Evolutionary conservation across 2,329 filamentous ascomycete genomes (phyloP), one percentile per base, ranked within the genome.

Genomic region (Aspergillus phoenicis): DNA sequence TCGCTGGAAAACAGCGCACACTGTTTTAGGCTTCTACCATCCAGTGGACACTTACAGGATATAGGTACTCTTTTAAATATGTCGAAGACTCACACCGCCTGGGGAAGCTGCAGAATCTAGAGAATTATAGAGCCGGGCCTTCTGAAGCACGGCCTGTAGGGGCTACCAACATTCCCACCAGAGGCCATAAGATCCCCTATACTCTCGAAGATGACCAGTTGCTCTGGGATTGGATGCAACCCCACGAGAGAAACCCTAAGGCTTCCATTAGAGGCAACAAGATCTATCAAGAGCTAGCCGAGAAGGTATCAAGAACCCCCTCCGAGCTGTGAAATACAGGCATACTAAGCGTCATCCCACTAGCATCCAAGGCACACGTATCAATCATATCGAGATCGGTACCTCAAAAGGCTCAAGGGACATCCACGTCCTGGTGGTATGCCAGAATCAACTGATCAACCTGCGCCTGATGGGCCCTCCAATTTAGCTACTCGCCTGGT

Each of bases 1-100:
- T 36, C 33, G 11, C 33, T 36, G 4, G 33, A 36, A 13, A 36
- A 4, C 11, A 36, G 33, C 1, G 11, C 33, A 36, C 13, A 13
- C 10, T 13, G 11, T 36, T 36, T 36, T 11, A 36, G 10, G 2
- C 33, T 15, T 13, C 33, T 36, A 5, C 11, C 33, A 36, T 13
- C 11, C 33, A 36, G 33, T 15, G 33, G 33, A 36, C 33, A 36
- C 28, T 48, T 20, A 55, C 13, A 51, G 52, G 52, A 33, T 64
- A 69, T 48, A 82, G 81, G 4, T 80, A 84, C 63, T 87, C 85
- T 1, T 89, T 84, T 69, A 80, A 76, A 60, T 88, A 83, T 70
- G 79, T 89, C 52, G 83, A 87, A 45, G 69, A 77, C 41, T 87
- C 84, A 0, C 73, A 88, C 56, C 71, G 75, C 17, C 73, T 80